A percentile compares a stretch with the other conserved stretches of the same genome.
These are phyloP conservation scores for Nyctanthes arbortristis DNA, from an alignment of 257 asterid species.

Conservation along the genomic window DNA sequence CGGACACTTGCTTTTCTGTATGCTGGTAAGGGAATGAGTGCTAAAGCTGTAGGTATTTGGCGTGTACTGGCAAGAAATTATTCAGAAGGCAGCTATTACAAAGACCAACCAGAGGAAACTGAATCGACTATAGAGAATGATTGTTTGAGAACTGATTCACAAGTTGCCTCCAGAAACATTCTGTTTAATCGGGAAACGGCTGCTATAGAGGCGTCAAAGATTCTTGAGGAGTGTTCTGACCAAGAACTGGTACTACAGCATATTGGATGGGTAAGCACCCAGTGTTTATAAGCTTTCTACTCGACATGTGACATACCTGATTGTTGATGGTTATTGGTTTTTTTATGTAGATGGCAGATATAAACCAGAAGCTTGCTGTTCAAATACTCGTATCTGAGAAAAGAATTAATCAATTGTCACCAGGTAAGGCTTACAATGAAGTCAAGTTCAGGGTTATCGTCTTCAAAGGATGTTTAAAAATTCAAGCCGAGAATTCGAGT, in stretches of 20 bases:
- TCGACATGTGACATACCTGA: conserved; percentile 15
- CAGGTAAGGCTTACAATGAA: conserved; percentile 54
- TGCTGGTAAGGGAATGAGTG: conserved; percentile 89
- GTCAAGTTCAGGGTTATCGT: not conserved
- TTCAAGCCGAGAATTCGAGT: not conserved
- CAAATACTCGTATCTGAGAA: conserved; percentile 79
- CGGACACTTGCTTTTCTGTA: conserved; percentile 90
- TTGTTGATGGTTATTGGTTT: conserved; percentile 23
- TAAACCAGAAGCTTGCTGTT: conserved; percentile 77
- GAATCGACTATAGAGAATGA: not conserved
- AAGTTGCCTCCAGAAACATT: conserved; percentile 38
- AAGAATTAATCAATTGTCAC: conserved; percentile 62
- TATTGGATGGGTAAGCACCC: conserved; percentile 84
- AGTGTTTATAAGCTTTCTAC: conserved; percentile 15
- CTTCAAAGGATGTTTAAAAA: conserved; percentile 1
- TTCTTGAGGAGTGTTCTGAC: conserved; percentile 84
- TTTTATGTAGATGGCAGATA: conserved; percentile 83
- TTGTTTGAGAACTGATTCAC: conserved; percentile 28
- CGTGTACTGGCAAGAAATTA: conserved; percentile 75
- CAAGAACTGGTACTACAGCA: conserved; percentile 90
- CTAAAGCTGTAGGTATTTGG: conserved; percentile 90
- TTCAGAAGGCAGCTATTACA: conserved; percentile 46
- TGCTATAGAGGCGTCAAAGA: conserved; percentile 78
- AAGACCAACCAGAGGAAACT: conserved; percentile 41
- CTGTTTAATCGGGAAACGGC: conserved; percentile 56